Evolutionary conservation across 768 basidiomycete genomes (phyloP), one percentile per base, ranked within the genome.

Genomic region (Gelatoporia subvermispora): DNA sequence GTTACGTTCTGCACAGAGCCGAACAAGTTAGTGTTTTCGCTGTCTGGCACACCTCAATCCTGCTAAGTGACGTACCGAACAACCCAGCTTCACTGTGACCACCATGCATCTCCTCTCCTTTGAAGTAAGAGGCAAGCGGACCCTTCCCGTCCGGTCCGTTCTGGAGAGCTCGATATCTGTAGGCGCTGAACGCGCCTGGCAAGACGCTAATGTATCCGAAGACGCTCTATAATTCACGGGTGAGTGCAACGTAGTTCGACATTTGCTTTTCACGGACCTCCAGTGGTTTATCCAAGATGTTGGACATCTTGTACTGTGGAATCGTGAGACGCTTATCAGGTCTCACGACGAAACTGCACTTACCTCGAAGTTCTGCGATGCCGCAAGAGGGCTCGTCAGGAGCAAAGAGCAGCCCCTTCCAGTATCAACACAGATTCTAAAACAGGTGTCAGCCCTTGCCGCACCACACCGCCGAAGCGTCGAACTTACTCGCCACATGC

Each of bases 281-380:
- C 44, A 93, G 77, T 1, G 94, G 93, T 65, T 97, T 97, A 65
- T 97, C 94, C 31, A 97, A 80, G 55, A 95, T 89, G 61, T 96
- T 93, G 21, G 91, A 92, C 85, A 90, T 91, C 72, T 95, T 95
- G 72, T 95, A 94, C 82, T 85, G 50, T 36, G 35, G 2, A 10
- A 11, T 9, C 22, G 17, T 7, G 7, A 35, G 4, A 23, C 8
- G 55, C 28, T 56, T 36, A 50, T 50, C 15, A 42, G 18, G 20
- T 25, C 16, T 18, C 1, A 9, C 21, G 22, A 34, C 16, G 22
- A 36, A 8, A 39, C 35, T 28, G 34, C 17, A 48, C 54, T 36
- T 58, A 81, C 82, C 75, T 94, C 91, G 54, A 95, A 97, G 66
- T 97, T 96, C 73, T 96, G 94, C 0, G 93, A 94, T 3, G 94